Base-by-base conservation (phyloP, 2,329 filamentous ascomycete genomes). In the Xylariaceae sp. region DNA sequence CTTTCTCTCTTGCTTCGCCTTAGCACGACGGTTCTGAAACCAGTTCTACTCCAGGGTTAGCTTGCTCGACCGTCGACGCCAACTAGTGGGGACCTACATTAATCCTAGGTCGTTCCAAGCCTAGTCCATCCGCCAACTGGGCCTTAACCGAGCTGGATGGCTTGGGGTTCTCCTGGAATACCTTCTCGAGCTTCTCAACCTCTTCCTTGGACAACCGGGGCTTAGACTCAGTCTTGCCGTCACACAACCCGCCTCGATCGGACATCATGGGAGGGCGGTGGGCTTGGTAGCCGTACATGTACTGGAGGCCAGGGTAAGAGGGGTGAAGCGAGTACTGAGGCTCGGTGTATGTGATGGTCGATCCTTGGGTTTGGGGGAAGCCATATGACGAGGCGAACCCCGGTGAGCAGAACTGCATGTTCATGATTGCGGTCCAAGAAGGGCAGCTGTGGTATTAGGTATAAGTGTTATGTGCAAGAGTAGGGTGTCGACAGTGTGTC, bases 151-250 rank as follows among this genome's bases (percentile, higher is more conserved):
- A 83, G 71, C 82, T 86, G 55, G 81, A 84, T 8, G 84, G 84
- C 72, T 87, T 87, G 63, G 82, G 81, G 69, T 87, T 87, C 70
- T 83, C 83, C 62, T 81, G 77, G 65, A 87, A 87, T 68, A 86
- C 82, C 39, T 78, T 76, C 67, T 87, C 84, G 35, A 87, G 74
- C 52, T 82, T 72, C 74, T 97, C 92, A 66, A 93, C 82, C 68
- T 92, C 83, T 56, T 92, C 85, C 68, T 88, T 83, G 54, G 89
- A 87, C 65, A 88, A 79, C 53, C 89, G 90, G 0, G 78, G 73
- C 30, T 58, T 87, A 78, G 71, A 72, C 56, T 73, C 71, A 50
- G 70, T 68, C 62, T 72, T 73, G 51, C 67, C 65, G 23, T 73
- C 71, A 49, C 62, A 64, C 53, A 69, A 54, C 6, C 59, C 56